phyloP scores from a whole-genome alignment of 2,329 filamentous ascomycete species.

The Fusarium lyarnte region DNA sequence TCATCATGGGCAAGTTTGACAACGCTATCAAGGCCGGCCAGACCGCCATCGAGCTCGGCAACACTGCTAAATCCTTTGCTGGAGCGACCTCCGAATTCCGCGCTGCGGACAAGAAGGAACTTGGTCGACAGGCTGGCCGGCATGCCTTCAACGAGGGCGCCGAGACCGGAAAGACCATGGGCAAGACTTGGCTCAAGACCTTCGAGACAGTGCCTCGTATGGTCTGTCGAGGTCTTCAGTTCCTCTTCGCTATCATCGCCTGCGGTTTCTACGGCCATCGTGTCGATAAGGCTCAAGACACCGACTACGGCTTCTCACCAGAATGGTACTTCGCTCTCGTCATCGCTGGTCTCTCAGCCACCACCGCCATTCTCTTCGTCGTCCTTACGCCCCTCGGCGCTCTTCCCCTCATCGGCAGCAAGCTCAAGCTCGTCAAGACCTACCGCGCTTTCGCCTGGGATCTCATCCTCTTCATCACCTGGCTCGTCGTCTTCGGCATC shows the following conservation, averaged over 20 bases:
- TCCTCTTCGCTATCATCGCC: constrained; percentile 74
- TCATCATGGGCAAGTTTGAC: constrained; percentile 45
- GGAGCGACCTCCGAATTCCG: constrained; percentile 45
- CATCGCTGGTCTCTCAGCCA: constrained; percentile 63
- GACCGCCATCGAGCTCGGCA: constrained; percentile 47
- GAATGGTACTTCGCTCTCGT: constrained; percentile 74
- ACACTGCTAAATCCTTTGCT: constrained; percentile 42
- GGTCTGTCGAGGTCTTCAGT: constrained; percentile 71
- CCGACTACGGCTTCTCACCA: constrained; percentile 54
- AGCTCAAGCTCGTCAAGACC: constrained; percentile 49
- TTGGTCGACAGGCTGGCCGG: constrained; percentile 47
- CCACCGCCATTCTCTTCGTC: constrained; percentile 59
- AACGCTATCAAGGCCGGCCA: constrained; percentile 48
- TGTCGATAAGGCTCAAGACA: constrained; percentile 53
- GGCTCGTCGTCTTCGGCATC: constrained; percentile 75
- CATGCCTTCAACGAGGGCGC: constrained; percentile 48
- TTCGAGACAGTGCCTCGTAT: constrained; percentile 60
- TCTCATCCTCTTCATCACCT: constrained; percentile 57
- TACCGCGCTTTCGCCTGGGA: constrained; percentile 59
- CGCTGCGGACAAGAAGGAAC: constrained; percentile 46
- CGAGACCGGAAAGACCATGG: constrained; percentile 53
- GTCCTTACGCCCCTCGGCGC: constrained; percentile 50
- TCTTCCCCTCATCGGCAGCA: constrained; percentile 47
- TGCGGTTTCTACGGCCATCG: constrained; percentile 75
- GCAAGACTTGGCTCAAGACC: constrained; percentile 56